phyloP scores from a whole-genome alignment of 1,284 basidiomycete genomes.

The Salmacisia buchloeana region DNA sequence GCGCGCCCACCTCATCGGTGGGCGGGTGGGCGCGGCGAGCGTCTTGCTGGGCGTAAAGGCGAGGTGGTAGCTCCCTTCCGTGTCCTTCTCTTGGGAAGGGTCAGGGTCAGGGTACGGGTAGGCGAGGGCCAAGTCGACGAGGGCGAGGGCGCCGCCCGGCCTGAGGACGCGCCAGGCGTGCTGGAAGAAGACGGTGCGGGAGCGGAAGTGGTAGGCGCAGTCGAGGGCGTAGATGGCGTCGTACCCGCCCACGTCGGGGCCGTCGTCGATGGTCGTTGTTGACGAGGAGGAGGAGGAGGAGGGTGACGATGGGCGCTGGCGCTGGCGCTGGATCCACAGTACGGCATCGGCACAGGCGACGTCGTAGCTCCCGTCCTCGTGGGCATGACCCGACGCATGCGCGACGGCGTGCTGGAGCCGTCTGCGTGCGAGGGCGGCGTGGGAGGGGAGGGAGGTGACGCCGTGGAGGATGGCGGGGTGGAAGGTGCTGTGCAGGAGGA shows the following conservation, averaged over 20 bases:
- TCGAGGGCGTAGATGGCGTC: constrained; percentile 45
- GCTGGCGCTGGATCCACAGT: constrained; percentile 11
- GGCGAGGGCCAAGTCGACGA: constrained; percentile 36
- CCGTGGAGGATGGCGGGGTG: constrained; percentile 33
- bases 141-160: constrained; percentile 32
- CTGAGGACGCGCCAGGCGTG: constrained; percentile 21
- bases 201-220: constrained; percentile 46
- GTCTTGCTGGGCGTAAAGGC: neutral
- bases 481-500: constrained; percentile 22
- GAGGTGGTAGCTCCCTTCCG: too few relatives aligned
- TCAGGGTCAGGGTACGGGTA: constrained; percentile 27
- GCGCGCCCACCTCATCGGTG: constrained; percentile 15
- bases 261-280: too few relatives aligned
- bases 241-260: constrained; percentile 14
- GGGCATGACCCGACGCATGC: neutral
- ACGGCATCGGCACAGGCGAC: constrained; percentile 25
- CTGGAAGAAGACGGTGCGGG: constrained; percentile 29
- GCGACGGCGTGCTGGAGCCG: constrained; percentile 11
- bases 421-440: constrained; percentile 22
- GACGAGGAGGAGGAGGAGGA: neutral
- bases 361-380: neutral
- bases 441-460: constrained; percentile 32
- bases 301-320: neutral
- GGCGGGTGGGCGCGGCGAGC: constrained; percentile 15
- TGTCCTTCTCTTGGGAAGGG: neutral